A percentile compares a stretch with the other conserved stretches of the same genome.
phyloP scores from a whole-genome alignment of 768 basidiomycete genomes.

The Psilocybe subaeruginosa region DNA sequence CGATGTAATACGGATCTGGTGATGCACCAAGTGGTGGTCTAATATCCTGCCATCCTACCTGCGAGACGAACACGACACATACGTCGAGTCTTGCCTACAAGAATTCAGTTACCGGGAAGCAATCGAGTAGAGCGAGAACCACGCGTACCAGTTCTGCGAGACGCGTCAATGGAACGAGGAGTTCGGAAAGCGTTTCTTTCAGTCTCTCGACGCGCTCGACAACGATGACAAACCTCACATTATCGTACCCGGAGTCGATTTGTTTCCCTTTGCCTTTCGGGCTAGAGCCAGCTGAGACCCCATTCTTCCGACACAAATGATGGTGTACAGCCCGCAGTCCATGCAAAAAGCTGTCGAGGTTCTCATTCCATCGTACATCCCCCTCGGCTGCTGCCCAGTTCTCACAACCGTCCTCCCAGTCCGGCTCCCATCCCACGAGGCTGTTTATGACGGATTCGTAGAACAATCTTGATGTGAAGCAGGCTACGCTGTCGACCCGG shows the following conservation, averaged over 20 bases:
- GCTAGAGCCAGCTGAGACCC: background rate
- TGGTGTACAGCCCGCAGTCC: constrained; percentile 50
- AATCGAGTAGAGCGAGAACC: background rate
- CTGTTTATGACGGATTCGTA: constrained; percentile 69
- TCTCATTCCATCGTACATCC: constrained; percentile 59
- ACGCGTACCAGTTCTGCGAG: constrained; percentile 68
- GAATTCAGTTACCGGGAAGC: background rate
- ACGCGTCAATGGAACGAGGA: constrained; percentile 72
- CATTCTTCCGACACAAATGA: constrained; percentile 24
- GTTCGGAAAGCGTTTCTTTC: constrained; percentile 60
- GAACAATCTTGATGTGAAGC: constrained; percentile 63
- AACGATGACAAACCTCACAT: constrained; percentile 57
- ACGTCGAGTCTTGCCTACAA: constrained; percentile 60
- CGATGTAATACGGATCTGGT: constrained; percentile 72
- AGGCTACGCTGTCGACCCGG: constrained; percentile 56
- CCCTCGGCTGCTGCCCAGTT: constrained; percentile 53
- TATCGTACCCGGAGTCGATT: constrained; percentile 25
- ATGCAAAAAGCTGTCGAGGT: constrained; percentile 70
- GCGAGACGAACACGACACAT: constrained; percentile 65
- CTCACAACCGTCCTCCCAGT: constrained; percentile 63
- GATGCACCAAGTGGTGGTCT: constrained; percentile 71
- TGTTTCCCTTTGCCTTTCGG: constrained; percentile 32
- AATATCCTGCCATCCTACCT: constrained; percentile 71
- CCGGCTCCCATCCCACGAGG: constrained; percentile 55
- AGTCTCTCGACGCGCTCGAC: constrained; percentile 72